Conservation (phyloP, 768 basidiomycete species). For the Serendipita sp. region DNA sequence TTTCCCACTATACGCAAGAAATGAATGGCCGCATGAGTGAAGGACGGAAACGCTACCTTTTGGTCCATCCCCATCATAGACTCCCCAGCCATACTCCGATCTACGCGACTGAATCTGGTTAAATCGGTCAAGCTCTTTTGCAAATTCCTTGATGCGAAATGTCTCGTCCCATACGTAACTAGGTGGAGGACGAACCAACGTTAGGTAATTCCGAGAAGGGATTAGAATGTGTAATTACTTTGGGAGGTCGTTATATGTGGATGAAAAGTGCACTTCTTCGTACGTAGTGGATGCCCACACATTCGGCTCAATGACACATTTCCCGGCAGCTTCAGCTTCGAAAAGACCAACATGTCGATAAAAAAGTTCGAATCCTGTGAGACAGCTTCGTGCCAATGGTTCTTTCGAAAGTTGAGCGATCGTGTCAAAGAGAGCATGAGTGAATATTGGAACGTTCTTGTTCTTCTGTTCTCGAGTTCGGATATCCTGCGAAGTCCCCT, state of each 20-base stretch:
- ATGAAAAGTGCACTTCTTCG: neutral
- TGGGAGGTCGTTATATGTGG: constrained; percentile 8
- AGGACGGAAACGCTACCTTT: too few species aligned
- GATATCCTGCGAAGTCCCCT: neutral
- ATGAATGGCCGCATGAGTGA: too few species aligned
- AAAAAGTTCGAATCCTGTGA: constrained; percentile 9
- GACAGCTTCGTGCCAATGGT: constrained; percentile 8
- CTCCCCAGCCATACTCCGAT: too few species aligned
- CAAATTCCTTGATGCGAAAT: constrained; percentile 6
- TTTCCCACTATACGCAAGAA: neutral
- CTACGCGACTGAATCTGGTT: neutral
- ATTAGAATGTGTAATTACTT: neutral
- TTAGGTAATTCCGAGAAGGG: neutral
- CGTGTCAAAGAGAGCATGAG: constrained; percentile 7
- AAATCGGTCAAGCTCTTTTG: neutral
- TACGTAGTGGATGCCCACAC: neutral
- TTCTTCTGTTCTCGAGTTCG: neutral
- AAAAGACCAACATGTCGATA: constrained; percentile 11
- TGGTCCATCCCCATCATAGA: too few species aligned
- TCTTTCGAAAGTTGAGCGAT: neutral
- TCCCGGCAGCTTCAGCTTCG: constrained; percentile 6
- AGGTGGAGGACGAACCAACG: constrained; percentile 5
- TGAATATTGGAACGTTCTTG: neutral
- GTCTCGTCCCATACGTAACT: constrained; percentile 7
- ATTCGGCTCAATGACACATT: neutral